Percentiles rank a stretch among this genome's conserved stretches.
These are phyloP conservation scores for Coemansia sp. DNA, from an alignment of 192 early-diverging fungal species.

Conservation along the genomic window DNA sequence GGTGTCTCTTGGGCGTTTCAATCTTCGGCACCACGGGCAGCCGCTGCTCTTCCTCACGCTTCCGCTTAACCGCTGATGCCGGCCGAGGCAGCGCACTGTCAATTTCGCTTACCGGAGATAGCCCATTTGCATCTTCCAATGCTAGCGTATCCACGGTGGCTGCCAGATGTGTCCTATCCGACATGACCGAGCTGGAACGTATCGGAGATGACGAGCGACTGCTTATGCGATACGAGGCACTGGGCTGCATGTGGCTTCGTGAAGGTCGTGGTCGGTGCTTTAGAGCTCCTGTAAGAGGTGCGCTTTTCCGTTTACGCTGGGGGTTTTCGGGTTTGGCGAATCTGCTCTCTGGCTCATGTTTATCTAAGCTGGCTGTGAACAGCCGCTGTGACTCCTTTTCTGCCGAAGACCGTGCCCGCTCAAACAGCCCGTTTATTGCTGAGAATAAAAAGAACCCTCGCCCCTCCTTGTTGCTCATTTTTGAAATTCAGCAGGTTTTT, in stretches of 20 bases:
- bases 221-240: not conserved
- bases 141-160: constrained; percentile 23
- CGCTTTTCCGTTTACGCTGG: constrained; percentile 2
- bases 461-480: constrained; percentile 15
- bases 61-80: not conserved
- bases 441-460: constrained; percentile 38
- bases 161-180: constrained; percentile 28
- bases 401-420: constrained; percentile 44
- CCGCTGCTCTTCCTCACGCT: constrained; percentile 1
- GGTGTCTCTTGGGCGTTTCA: not conserved
- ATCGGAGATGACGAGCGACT: constrained; percentile 1
- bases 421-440: constrained; percentile 39
- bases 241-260: constrained; percentile 3
- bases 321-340: not conserved
- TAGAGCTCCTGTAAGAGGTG: not conserved
- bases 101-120: no score
- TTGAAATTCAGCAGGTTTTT: not conserved
- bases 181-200: constrained; percentile 18
- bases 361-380: constrained; percentile 9
- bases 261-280: constrained; percentile 12
- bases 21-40: not conserved
- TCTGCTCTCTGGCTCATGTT: no score
- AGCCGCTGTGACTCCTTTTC: constrained; percentile 42
- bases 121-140: not conserved
- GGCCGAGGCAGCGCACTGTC: not conserved